Percentiles rank a stretch among this genome's conserved stretches.
Evolutionary conservation across 2,329 filamentous ascomycete species (phyloP).

Genomic region (Arthrobotrys megalospora): DNA sequence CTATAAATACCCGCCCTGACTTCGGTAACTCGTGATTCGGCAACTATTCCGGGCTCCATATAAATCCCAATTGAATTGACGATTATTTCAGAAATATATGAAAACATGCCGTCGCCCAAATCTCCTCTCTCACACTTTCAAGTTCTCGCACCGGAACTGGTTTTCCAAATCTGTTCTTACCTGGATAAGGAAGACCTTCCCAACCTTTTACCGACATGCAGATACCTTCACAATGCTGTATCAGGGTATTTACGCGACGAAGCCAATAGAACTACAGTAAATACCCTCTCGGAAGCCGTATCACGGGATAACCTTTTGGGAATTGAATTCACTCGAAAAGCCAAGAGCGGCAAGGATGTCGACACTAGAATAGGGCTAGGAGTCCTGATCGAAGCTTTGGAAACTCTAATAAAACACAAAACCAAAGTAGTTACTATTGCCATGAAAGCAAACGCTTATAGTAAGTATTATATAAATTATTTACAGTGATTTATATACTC

Average conservation of each 20-base stretch:
- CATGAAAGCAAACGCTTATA: neutral
- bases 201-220: constrained; percentile 12
- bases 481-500: neutral
- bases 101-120: neutral
- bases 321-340: neutral
- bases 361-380: neutral
- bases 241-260: constrained; percentile 17
- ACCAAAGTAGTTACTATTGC: neutral
- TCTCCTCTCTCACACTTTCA: neutral
- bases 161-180: constrained; percentile 16
- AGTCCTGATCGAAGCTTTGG: constrained; percentile 10
- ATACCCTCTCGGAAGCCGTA: neutral
- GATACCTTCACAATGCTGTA: neutral
- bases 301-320: neutral
- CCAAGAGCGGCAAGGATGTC: neutral
- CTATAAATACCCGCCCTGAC: neutral
- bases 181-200: neutral
- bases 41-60: no score
- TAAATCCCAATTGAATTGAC: constrained; percentile 6
- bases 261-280: neutral
- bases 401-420: neutral
- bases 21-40: no score
- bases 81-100: neutral
- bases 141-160: constrained; percentile 1
- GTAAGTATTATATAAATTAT: constrained; percentile 1